These are phyloP conservation scores for Scenedesmus sp. DNA, from an alignment of 163 green algal genomes.

Conservation along the genomic window DNA sequence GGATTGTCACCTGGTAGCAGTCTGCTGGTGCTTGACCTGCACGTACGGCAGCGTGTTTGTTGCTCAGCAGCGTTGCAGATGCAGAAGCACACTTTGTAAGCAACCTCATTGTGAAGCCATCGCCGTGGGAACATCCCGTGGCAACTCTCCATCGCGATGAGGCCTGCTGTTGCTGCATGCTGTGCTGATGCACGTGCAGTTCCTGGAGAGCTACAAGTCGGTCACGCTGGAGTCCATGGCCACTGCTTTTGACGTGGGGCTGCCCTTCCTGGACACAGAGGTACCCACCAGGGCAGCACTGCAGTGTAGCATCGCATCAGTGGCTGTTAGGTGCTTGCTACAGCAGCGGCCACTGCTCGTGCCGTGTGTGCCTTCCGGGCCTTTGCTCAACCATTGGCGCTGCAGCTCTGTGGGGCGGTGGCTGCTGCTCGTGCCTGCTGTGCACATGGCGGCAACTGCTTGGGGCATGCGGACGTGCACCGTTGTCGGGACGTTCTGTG, in stretches of 20 bases:
- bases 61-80: background rate
- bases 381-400: no score
- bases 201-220: constrained; percentile 98
- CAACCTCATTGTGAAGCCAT: no score
- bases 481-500: no score
- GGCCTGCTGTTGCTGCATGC: background rate
- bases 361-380: background rate
- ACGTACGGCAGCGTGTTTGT: background rate
- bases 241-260: constrained; percentile 87
- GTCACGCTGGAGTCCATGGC: constrained; percentile 97
- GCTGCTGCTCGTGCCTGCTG: background rate
- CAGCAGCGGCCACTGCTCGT: background rate
- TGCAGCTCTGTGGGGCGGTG: background rate
- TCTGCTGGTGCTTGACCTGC: background rate
- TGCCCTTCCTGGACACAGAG: constrained; percentile 93
- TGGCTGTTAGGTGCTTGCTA: background rate
- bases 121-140: no score
- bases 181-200: constrained; percentile 76
- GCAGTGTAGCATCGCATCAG: background rate
- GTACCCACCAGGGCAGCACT: background rate
- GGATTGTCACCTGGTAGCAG: no score
- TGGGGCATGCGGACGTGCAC: no score
- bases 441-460: no score
- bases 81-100: background rate
- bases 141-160: no score